Evolutionary conservation across 139 green algal genomes (phyloP).

Genomic region (Astrephomene gubernaculifera): DNA sequence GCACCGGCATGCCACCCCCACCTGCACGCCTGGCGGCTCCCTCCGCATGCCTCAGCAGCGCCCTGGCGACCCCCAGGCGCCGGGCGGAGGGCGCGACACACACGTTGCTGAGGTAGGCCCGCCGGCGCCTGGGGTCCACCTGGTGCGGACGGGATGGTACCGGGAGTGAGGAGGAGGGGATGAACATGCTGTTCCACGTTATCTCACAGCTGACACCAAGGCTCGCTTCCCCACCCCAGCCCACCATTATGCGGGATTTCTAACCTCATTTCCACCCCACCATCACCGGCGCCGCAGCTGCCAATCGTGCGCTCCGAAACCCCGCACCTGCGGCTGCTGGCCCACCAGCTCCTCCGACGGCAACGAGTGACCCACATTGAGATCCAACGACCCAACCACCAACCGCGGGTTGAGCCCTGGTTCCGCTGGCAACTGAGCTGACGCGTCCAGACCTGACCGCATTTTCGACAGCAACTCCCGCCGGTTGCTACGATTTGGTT

Average conservation of each 20-base stretch:
- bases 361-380: conserved; percentile 78
- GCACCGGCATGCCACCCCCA: not conserved
- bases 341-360: conserved; percentile 84
- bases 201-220: too few species aligned
- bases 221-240: too few species aligned
- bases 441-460: conserved; percentile 59
- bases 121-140: not conserved
- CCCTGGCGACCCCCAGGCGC: conserved; percentile 58
- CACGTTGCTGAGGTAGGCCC: conserved; percentile 88
- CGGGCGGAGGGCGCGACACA: conserved; percentile 68
- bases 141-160: not conserved
- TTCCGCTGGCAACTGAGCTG: conserved; percentile 72
- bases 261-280: too few species aligned
- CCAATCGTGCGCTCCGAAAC: too few species aligned
- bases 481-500: too few species aligned
- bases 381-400: conserved; percentile 79
- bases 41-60: conserved; percentile 48
- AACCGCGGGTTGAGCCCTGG: not conserved
- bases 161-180: too few species aligned
- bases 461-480: not conserved
- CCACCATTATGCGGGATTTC: too few species aligned
- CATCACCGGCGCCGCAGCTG: too few species aligned
- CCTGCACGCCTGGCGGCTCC: not conserved
- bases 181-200: too few species aligned
- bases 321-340: conserved; percentile 46